Conservation (phyloP, 768 basidiomycete species). For the Pulveroboletus sp. region DNA sequence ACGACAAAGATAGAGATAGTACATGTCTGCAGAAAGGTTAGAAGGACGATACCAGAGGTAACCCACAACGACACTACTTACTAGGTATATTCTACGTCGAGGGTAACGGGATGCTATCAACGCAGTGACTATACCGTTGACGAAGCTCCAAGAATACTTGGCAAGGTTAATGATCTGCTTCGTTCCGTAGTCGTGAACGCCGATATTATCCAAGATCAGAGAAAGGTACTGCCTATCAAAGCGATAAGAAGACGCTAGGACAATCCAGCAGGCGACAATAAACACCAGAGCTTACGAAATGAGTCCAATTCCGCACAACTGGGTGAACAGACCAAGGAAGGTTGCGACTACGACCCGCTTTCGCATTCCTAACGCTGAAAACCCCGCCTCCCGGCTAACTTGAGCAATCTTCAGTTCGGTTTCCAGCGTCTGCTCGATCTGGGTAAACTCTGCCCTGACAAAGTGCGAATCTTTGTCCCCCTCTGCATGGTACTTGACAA, state of each 20-base stretch:
- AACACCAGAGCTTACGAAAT: neutral
- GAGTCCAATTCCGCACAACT: conserved; percentile 14
- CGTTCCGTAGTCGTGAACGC: conserved; percentile 16
- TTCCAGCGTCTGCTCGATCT: conserved; percentile 53
- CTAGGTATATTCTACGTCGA: conserved; percentile 14
- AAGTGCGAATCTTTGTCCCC: conserved; percentile 48
- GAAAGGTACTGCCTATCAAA: conserved; percentile 7
- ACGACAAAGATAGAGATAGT: conserved; percentile 13
- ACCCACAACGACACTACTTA: neutral
- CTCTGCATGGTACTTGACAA: conserved; percentile 58
- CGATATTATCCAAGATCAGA: conserved; percentile 14
- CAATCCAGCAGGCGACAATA: accelerated
- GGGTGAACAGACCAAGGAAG: conserved; percentile 12
- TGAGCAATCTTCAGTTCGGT: conserved; percentile 3
- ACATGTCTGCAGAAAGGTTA: conserved; percentile 4
- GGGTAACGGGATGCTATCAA: conserved; percentile 12
- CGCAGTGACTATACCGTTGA: conserved; percentile 2
- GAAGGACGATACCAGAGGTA: neutral
- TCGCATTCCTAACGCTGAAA: conserved; percentile 14
- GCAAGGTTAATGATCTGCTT: conserved; percentile 16
- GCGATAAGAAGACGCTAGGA: neutral
- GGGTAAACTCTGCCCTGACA: conserved; percentile 51
- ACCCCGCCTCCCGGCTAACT: neutral
- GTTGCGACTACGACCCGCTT: conserved; percentile 11
- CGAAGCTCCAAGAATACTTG: conserved; percentile 8